A percentile compares a stretch with the other conserved stretches of the same genome.
phyloP scores from a whole-genome alignment of 192 early-diverging fungal species.

The Lunasporangiospora selenospora region DNA sequence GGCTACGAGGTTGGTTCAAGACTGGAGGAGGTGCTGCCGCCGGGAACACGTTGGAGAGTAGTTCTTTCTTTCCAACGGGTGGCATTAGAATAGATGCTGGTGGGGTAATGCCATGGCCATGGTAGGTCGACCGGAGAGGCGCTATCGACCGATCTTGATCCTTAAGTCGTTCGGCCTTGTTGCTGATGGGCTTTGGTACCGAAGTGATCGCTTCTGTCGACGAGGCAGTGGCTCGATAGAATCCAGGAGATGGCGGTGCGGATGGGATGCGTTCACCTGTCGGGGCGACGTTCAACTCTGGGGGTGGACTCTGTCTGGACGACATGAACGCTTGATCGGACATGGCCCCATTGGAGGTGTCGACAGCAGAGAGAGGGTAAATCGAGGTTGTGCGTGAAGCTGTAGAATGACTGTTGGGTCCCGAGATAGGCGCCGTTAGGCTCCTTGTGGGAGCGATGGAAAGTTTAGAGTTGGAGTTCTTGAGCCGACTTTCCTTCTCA shows the following conservation, averaged over 20 bases:
- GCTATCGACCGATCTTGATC: slow-evolving; percentile 13
- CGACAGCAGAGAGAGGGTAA: slow-evolving; percentile 47
- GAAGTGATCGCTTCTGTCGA: slow-evolving; percentile 20
- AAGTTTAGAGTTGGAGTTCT: no score
- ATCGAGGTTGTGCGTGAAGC: slow-evolving; percentile 47
- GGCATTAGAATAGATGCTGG: slow-evolving; percentile 24
- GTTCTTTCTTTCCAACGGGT: slow-evolving; percentile 13
- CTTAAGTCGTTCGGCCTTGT: slow-evolving; percentile 25
- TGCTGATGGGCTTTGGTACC: slow-evolving; percentile 26
- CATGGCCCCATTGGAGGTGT: slow-evolving; percentile 35
- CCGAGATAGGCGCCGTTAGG: slow-evolving; percentile 3
- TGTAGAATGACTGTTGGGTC: slow-evolving; percentile 35
- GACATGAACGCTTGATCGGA: slow-evolving; percentile 12
- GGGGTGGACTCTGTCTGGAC: not conserved
- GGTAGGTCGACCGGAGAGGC: slow-evolving; percentile 49
- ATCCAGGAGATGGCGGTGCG: slow-evolving; percentile 12
- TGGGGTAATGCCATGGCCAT: slow-evolving; percentile 28
- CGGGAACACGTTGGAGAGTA: slow-evolving; percentile 46
- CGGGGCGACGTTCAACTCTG: slow-evolving; percentile 8
- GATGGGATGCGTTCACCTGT: slow-evolving; percentile 5
- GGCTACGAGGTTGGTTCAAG: slow-evolving; percentile 49
- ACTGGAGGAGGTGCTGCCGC: slow-evolving; percentile 13
- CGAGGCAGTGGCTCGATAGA: slow-evolving; percentile 16
- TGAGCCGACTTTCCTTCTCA: slow-evolving; percentile 49
- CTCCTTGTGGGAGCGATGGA: no score